Base-by-base conservation (phyloP, 768 basidiomycete genomes). In the Tricholoma terreum region DNA sequence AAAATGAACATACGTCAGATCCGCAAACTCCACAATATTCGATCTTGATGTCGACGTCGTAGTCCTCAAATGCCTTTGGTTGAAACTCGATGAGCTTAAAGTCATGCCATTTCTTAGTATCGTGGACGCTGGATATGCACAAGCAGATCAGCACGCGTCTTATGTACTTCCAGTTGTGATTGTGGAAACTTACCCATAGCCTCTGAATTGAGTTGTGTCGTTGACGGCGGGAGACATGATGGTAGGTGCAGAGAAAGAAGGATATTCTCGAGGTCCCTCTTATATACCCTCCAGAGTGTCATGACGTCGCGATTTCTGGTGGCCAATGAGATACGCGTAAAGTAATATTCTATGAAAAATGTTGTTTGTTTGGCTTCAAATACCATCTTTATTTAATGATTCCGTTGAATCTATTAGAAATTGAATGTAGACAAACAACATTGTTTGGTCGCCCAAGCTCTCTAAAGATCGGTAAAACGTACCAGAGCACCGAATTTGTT, bases 41-140 rank as follows among this genome's bases (percentile, higher is more conserved):
- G 56, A 82, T 80, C 52, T 77, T 73, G 56, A 83, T 77, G 53
- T 86, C 84, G 52, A 86, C 72, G 61, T 87, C 85, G 59, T 78
- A 73, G 22, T 82, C 77, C 3, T 74, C 75, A 57, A 75, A 75
- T 6, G 66, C 67, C 70, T 86, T 86, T 14, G 84, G 83, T 62
- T 80, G 63, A 69, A 81, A 82, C 14, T 76, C 71, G 40, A 75
- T 75, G 22, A 81, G 63, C 50, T 79, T 61, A 53, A 80, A 77
- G 34, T 78, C 65, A 24, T 70, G 67, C 75, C 75, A 80, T 10
- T 74, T 59, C 35, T 65, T 61, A 14, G 70, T 72, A 45, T 75
- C 71, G 51, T 72, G 65, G 21, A 75, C 56, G 40, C 74, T 75
- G 17, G 19, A 34, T 3, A 19, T n/a, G n/a, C n/a, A n/a, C n/a